phyloP scores from a whole-genome alignment of 2,329 filamentous ascomycete species.

The Trichoderma harzianum region DNA sequence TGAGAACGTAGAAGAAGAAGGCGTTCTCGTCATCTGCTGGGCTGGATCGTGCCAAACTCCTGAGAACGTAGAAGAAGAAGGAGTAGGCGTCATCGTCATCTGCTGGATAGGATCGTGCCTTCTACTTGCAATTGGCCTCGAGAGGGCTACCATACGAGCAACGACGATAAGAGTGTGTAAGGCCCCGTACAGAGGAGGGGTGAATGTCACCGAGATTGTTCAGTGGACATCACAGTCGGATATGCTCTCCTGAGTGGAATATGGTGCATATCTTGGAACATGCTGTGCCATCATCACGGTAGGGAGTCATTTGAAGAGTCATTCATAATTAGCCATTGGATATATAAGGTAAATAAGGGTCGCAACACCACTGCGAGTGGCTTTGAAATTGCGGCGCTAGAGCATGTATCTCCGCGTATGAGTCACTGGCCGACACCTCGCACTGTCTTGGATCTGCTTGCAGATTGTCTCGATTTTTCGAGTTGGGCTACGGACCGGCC shows the following conservation, averaged over 20 bases:
- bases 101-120: neutral
- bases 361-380: neutral
- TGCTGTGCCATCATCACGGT: neutral
- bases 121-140: neutral
- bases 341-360: neutral
- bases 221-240: neutral
- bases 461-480: neutral
- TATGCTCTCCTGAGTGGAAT: neutral
- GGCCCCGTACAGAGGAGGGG: neutral
- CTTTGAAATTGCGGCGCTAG: neutral
- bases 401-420: neutral
- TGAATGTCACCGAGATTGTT: neutral
- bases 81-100: neutral
- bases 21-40: neutral
- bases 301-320: slow-evolving; percentile 10
- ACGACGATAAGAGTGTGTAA: neutral
- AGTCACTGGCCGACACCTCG: slow-evolving; percentile 12
- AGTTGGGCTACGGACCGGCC: neutral
- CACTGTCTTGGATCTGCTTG: neutral
- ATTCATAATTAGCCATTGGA: neutral
- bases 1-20: neutral
- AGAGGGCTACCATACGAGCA: neutral
- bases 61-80: neutral
- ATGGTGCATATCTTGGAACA: neutral
- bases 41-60: neutral